Evolutionary conservation across 2,329 filamentous ascomycete species (phyloP), one percentile per base, ranked within the genome.

Genomic region (Calonectria hawksworthii): DNA sequence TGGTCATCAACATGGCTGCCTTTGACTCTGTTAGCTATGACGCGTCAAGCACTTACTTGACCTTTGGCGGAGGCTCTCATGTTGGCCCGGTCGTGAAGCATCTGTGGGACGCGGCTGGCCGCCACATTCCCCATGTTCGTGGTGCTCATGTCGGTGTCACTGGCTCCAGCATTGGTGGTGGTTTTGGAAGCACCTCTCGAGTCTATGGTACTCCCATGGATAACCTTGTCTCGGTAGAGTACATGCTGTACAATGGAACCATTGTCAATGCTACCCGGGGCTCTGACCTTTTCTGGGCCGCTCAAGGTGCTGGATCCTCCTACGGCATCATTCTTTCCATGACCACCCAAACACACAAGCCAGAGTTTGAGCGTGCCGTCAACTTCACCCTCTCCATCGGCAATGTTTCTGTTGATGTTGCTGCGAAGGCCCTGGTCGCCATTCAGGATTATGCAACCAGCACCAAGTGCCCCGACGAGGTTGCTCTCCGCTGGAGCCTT

Each of bases 231-330:
- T 70, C 73, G 18, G 74, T 78, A 6, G 77, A 81, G 76, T 76
- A 73, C 59, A 80, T 81, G 79, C 70, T 81, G 11, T 80, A 78
- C 69, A 80, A 81, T 18, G 79, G 79, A 9, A 80, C 79, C 2
- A 54, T 81, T 30, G 77, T 81, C 47, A 78, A 80, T 8, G 77
- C 77, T 3, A 50, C 51, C 1, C 68, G 73, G 47, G 79, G 77
- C 0, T 76, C 75, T 1, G 79, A 81, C 14, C 77, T 81, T 2
- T 75, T 81, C 26, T 81, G 79, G 79, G 79, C 79, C 10, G 76
- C 73, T 4, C 47, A 80, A 26, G 79, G 79, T 21, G 79, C 79
- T 9, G 79, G 73, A 6, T 59, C 79, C 4, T 81, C 79, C 0
- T 81, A 76, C 2, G 79, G 79, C 3, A 79, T 81, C 41, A 72